phyloP scores from a whole-genome alignment of 1,284 basidiomycete genomes.

The Omphalotus olearius region DNA sequence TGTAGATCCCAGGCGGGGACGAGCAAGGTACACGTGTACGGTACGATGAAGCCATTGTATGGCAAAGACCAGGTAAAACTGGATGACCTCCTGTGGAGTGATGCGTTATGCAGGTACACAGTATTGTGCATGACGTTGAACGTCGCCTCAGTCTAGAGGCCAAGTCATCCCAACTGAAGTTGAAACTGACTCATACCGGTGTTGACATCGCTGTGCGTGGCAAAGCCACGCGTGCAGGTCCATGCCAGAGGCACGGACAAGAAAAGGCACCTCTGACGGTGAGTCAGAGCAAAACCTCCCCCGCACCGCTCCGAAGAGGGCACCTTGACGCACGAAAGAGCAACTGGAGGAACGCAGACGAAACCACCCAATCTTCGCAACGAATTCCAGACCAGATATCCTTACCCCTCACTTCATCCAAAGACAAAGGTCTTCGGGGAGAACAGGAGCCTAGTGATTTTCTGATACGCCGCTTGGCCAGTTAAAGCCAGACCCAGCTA shows the following conservation, averaged over 20 bases:
- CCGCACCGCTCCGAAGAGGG: constrained; percentile 2
- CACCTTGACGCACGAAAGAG: constrained; percentile 13
- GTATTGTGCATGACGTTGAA: too few relatives aligned
- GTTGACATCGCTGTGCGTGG: too few relatives aligned
- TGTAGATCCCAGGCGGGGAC: too few relatives aligned
- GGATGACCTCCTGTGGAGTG: too few relatives aligned
- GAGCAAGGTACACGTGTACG: too few relatives aligned
- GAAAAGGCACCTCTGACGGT: background rate
- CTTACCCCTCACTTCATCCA: constrained; percentile 17
- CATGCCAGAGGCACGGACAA: background rate
- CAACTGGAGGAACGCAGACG: constrained; percentile 16
- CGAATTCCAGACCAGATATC: constrained; percentile 19
- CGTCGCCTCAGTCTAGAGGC: too few relatives aligned
- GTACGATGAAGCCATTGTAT: too few relatives aligned
- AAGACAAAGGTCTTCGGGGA: constrained; percentile 27
- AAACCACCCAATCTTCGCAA: constrained; percentile 22
- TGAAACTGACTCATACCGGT: too few relatives aligned
- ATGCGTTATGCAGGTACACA: too few relatives aligned
- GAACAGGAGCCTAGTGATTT: constrained; percentile 27
- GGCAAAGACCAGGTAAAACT: too few relatives aligned
- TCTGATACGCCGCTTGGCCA: constrained; percentile 48
- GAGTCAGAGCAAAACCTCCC: too few relatives aligned
- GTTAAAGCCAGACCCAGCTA: constrained; percentile 44
- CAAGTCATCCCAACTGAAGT: too few relatives aligned
- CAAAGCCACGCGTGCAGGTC: background rate